A percentile compares a stretch with the other conserved stretches of the same genome.
Conservation (phyloP, 2,329 filamentous ascomycete species). For the Purpureocillium takamizusanense region DNA sequence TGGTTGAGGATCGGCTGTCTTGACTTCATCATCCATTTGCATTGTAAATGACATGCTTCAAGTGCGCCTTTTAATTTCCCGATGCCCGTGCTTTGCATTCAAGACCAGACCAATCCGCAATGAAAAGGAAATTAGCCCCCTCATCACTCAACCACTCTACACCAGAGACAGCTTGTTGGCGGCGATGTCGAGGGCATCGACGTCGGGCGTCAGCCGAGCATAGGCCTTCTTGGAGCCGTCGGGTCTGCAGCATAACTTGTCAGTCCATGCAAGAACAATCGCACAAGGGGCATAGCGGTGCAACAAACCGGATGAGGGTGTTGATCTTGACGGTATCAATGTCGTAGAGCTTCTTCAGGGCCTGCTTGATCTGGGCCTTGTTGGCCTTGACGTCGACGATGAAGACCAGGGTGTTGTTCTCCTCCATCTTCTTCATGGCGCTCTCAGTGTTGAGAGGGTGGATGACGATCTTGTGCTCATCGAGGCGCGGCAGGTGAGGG, state of each 20-base stretch:
- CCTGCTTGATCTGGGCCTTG: slow-evolving; percentile 98
- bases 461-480: slow-evolving; percentile 95
- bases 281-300: neutral
- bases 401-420: slow-evolving; percentile 99
- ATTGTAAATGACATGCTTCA: slow-evolving; percentile 23
- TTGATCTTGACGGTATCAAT: slow-evolving; percentile 99
- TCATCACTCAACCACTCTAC: slow-evolving; percentile 41
- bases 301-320: slow-evolving; percentile 83
- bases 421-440: slow-evolving; percentile 99
- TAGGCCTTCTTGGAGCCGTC: slow-evolving; percentile 99
- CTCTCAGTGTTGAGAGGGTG: slow-evolving; percentile 99
- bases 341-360: slow-evolving; percentile 98
- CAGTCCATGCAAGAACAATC: neutral
- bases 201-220: slow-evolving; percentile 87
- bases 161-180: slow-evolving; percentile 98
- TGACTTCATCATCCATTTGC: slow-evolving; percentile 21
- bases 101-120: slow-evolving; percentile 29
- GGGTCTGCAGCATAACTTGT: slow-evolving; percentile 43
- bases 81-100: slow-evolving; percentile 27
- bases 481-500: slow-evolving; percentile 79
- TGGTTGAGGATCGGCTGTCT: slow-evolving; percentile 12
- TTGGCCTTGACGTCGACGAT: slow-evolving; percentile 96
- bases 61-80: slow-evolving; percentile 23
- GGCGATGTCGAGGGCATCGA: slow-evolving; percentile 97
- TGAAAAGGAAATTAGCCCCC: slow-evolving; percentile 16